Base-by-base conservation (phyloP, 179 eudicot genomes). In the Camellia oleifera region DNA sequence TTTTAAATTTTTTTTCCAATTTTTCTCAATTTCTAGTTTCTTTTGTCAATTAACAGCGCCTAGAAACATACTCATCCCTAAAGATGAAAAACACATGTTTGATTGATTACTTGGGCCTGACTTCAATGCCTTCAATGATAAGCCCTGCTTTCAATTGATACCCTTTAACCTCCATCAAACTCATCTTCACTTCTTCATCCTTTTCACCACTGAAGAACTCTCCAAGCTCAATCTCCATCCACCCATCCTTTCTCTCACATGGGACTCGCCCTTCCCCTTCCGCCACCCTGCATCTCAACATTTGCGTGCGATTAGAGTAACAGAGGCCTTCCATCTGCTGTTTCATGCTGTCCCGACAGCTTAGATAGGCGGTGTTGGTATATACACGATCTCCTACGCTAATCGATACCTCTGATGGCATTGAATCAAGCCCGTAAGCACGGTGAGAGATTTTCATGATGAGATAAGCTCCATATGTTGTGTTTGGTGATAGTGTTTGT, bases 101-200 rank as follows among this genome's bases (percentile, higher is more conserved):
- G 32, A 26, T 26, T 26, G 0, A 26, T 26, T 48, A 48, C 17
- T 60, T 60, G 20, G 93, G 92, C 82, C 92, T 88, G 0, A 92
- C 72, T 76, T 90, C 90, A 84, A 92, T 85, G 7, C 97, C 97
- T 53, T 90, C 89, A 68, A 92, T 74, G 64, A 88, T 50, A 56
- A 92, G 88, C 0, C 97, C 97, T 15, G 88, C 92, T 80, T 90
- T 92, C 76, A 92, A 83, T 56, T 92, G 93, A 74, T 75, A 71
- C 3, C 97, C 93, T 76, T 78, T 78, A 15, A 69, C 74, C 42
- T 86, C 88, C 75, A 67, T 85, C 81, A 92, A 74, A 77, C 92
- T 87, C 86, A 89, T 83, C 81, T 88, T 90, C 80, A 78, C 81
- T 46, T 32, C 60, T 74, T 85, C 56, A 83, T 79, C 79, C 78